Conservation (phyloP, 1,284 basidiomycete species). For the Ganoderma sp. region DNA sequence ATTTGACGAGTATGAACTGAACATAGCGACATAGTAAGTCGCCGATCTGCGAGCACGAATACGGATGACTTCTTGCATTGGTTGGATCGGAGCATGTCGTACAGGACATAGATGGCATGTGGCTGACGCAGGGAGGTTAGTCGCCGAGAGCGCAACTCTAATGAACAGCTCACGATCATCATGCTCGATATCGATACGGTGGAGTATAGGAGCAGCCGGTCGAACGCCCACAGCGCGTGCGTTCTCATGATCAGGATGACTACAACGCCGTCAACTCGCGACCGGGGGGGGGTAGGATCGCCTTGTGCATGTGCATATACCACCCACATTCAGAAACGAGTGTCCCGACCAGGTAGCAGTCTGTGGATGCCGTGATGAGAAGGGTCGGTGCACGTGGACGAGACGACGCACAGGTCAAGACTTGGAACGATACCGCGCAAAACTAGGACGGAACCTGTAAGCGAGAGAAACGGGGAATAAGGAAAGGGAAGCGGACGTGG, state of each 20-base stretch:
- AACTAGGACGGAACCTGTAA: not conserved
- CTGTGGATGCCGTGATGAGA: not conserved
- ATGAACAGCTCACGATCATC: conserved; percentile 1
- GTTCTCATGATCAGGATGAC: conserved; percentile 9
- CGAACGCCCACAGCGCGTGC: conserved; percentile 10
- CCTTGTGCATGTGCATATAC: not conserved
- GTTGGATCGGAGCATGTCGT: not conserved
- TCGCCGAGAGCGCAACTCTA: not conserved
- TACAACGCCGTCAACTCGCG: not conserved
- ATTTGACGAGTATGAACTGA: not conserved
- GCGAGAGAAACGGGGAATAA: too few relatives aligned
- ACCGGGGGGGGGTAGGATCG: not conserved
- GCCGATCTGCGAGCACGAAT: not conserved
- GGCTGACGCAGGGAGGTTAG: not conserved
- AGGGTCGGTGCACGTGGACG: not conserved
- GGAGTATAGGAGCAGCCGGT: not conserved
- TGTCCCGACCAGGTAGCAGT: not conserved
- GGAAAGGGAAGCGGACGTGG: too few relatives aligned
- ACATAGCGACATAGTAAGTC: not conserved
- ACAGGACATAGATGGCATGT: not conserved
- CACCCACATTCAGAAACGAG: conserved; percentile 5
- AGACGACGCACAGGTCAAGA: not conserved
- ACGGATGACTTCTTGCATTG: not conserved
- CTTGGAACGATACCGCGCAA: not conserved
- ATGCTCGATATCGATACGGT: not conserved